These are phyloP conservation scores for Fusarium longipes DNA, from an alignment of 2,329 filamentous ascomycete species.

Conservation along the genomic window DNA sequence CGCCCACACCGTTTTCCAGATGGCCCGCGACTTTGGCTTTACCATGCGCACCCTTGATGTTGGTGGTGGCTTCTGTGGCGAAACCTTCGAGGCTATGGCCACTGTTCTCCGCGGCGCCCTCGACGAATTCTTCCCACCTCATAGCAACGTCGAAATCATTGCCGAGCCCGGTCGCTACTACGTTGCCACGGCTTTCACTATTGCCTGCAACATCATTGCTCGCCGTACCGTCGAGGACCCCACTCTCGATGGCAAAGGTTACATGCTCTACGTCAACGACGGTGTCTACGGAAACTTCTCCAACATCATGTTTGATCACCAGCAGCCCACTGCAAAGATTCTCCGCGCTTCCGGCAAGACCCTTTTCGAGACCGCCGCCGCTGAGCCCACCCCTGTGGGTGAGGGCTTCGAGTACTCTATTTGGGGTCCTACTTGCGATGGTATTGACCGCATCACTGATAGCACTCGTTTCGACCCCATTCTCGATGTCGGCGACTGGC, in stretches of 20 bases:
- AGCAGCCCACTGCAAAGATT: conserved; percentile 87
- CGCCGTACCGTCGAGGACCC: conserved; percentile 87
- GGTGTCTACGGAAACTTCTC: conserved; percentile 99
- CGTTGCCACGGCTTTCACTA: conserved; percentile 90
- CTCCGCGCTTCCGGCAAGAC: conserved; percentile 71
- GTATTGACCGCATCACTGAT: conserved; percentile 92
- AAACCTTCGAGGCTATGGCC: conserved; percentile 93
- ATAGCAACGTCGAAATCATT: conserved; percentile 80
- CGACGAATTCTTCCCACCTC: conserved; percentile 86
- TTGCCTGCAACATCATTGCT: conserved; percentile 95
- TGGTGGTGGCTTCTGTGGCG: conserved; percentile 90
- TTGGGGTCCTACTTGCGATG: conserved; percentile 98
- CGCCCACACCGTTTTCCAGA: conserved; percentile 88
- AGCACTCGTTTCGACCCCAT: conserved; percentile 80
- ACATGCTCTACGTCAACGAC: conserved; percentile 98
- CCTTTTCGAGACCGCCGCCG: conserved; percentile 66
- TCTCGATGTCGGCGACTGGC: conserved; percentile 94
- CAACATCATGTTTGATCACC: conserved; percentile 99
- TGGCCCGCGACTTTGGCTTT: conserved; percentile 80
- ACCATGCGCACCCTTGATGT: conserved; percentile 90
- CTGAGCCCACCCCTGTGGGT: conserved; percentile 58
- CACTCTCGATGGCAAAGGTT: conserved; percentile 72
- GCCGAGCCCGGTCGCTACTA: conserved; percentile 98
- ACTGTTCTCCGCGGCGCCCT: conserved; percentile 81
- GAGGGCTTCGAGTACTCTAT: conserved; percentile 86